Evolutionary conservation across 2,329 filamentous ascomycete genomes (phyloP), one percentile per base, ranked within the genome.

Genomic region (Trichoderma guizhouense): DNA sequence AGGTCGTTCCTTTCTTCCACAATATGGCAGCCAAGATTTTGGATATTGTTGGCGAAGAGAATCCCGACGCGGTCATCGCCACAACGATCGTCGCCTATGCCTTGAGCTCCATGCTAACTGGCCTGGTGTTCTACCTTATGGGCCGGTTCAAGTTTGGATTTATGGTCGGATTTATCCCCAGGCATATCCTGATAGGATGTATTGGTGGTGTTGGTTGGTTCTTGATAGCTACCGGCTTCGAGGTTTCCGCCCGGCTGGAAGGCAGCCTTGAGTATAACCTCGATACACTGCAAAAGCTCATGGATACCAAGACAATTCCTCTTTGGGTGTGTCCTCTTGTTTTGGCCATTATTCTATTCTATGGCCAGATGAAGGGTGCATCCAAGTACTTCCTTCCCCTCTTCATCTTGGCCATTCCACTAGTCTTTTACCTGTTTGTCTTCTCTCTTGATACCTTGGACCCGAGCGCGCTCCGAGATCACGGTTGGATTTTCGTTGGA

Each of bases 161-260:
- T 74, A 89, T 99, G 73, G 94, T 98, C 73, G 96, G 95, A 72
- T 99, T 99, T 83, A 98, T 99, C 76, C 96, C 96, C 6, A 90
- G 96, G 58, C 95, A 97, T 76, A 99, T 99, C 76, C 84, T 99
- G 36, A 97, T 98, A 74, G 96, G 96, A 69, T 99, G 96, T 78
- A 98, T 99, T 75, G 96, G 96, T 57, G 96, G 96, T 74, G 96
- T 99, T 9, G 96, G 96, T 6, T 97, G 94, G 88, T 99, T 99
- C 81, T 86, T 99, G 24, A 86, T 98, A 65, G 90, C 93, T 66
- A 99, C 96, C 7, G 96, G 94, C 28, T 89, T 99, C 71, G 95
- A 98, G 78, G 95, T 99, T 9, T 97, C 95, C 26, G 95, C 95
- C 28, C 90, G 95, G 64, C 85, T 99, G 30, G 91, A 96, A 51